Evolutionary conservation across 1,284 basidiomycete species (phyloP), one percentile per base, ranked within the genome.

Genomic region (Sporisorium exsertum): DNA sequence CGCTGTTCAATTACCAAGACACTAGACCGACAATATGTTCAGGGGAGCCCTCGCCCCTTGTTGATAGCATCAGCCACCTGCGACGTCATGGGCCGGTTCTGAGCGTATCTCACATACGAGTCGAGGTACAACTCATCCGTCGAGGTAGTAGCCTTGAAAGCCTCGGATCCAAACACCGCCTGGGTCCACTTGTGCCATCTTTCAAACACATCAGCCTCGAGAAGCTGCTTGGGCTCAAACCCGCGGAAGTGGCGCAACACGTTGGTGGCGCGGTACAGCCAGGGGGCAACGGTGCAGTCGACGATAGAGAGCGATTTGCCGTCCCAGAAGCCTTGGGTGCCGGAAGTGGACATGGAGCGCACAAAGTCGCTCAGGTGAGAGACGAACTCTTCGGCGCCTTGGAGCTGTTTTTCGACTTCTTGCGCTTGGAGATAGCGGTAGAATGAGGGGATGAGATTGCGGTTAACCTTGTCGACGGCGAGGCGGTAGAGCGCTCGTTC

Each of bases 341-440:
- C 22, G 1, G 49, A 12, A 5, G 58, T 32, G 5, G 64, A 53
- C 67, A 93, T 89, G 20, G 92, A 87, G 0, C 75, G 78, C 0
- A 90, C 86, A 45, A 93, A 89, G 2, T 84, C 84, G 45, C 89
- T 88, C 6, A 93, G 84, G 2, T 90, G 88, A 0, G 86, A 85
- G 20, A 87, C 85, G 72, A 92, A 91, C 24, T 91, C 91, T 63
- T 88, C 89, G 1, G 88, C 90, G 4, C 85, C 85, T 51, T 88
- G 86, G 52, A 89, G 88, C 80, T 93, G 91, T 9, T 89, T 88
- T 5, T 87, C 86, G 26, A 84, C 71, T 26, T 91, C 90, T 84
- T 93, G 92, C 0, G 92, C 90, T 87, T 93, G 92, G 13, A 93
- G 88, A 80, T 89, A 93, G 26, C 91, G 89, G 80, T 93, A 93